Conservation (phyloP, 2,329 filamentous ascomycete genomes). For the Exophiala xenobiotica region DNA sequence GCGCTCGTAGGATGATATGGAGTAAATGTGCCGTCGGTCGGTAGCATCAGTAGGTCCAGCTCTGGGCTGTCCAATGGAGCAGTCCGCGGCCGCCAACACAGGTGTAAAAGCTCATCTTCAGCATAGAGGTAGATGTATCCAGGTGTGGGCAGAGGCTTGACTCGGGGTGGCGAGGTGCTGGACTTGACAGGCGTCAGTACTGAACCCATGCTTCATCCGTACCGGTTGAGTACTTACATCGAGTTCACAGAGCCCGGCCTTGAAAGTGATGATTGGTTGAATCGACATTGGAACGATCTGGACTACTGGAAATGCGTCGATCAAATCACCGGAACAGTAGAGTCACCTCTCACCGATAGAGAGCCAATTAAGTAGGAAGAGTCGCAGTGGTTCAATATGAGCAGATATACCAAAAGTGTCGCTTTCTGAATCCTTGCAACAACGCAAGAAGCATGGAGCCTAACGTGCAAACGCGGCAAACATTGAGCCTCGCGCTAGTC, state of each 20-base stretch:
- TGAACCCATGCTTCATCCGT: no score
- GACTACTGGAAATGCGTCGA: constrained; percentile 21
- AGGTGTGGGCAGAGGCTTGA: constrained; percentile 68
- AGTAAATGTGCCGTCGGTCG: constrained; percentile 80
- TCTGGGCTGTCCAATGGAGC: constrained; percentile 70
- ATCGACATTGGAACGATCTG: constrained; percentile 66
- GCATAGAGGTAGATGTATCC: constrained; percentile 91
- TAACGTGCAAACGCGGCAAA: not conserved
- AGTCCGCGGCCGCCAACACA: constrained; percentile 89
- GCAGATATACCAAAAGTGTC: no score
- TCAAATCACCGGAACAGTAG: no score
- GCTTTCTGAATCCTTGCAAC: no score
- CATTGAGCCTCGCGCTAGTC: not conserved
- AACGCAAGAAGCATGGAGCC: no score
- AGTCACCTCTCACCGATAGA: no score
- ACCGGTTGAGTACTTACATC: no score
- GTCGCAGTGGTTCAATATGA: no score
- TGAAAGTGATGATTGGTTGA: constrained; percentile 88
- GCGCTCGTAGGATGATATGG: constrained; percentile 68
- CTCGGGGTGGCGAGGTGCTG: constrained; percentile 59
- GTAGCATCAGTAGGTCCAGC: constrained; percentile 90
- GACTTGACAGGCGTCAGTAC: constrained; percentile 6
- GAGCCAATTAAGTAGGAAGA: no score
- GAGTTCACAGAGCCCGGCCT: constrained; percentile 84
- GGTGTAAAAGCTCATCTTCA: constrained; percentile 93